Conservation (phyloP, 2,329 filamentous ascomycete species). For the Tolypocladium endophyticum region DNA sequence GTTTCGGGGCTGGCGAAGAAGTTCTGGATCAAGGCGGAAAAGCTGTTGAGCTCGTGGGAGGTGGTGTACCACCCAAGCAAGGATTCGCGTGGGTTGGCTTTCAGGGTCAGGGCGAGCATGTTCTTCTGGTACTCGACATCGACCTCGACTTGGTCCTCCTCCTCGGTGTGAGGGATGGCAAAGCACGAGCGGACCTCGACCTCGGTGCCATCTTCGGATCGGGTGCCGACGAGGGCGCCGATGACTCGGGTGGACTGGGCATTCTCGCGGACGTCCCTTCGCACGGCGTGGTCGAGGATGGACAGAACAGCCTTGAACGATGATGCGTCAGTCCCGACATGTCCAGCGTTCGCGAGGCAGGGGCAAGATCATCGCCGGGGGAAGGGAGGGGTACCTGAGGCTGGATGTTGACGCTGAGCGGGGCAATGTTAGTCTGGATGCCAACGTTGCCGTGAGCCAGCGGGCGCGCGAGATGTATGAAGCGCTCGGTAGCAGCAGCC, state of each 20-base stretch:
- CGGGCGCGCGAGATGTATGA: conserved; percentile 89
- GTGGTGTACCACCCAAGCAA: conserved; percentile 98
- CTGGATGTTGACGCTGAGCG: conserved; percentile 88
- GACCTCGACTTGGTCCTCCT: conserved; percentile 96
- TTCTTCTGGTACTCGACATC: conserved; percentile 99
- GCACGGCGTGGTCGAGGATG: conserved; percentile 87
- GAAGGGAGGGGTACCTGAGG: conserved; percentile 61
- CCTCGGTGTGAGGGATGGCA: conserved; percentile 96
- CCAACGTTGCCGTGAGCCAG: conserved; percentile 72
- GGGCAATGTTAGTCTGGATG: conserved; percentile 76
- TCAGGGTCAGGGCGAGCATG: conserved; percentile 91
- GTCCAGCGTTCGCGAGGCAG: background rate
- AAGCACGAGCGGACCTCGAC: conserved; percentile 95
- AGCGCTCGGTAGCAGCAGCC: conserved; percentile 70
- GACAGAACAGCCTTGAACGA: conserved; percentile 51
- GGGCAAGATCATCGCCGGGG: conserved; percentile 2
- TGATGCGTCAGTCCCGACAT: background rate
- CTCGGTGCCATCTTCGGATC: conserved; percentile 93
- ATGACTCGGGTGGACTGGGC: conserved; percentile 92
- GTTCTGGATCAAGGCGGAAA: conserved; percentile 95
- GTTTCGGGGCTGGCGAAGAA: conserved; percentile 97
- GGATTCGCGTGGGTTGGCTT: conserved; percentile 86
- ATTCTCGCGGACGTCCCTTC: conserved; percentile 58
- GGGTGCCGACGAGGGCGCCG: conserved; percentile 83
- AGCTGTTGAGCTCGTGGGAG: conserved; percentile 92